Base-by-base conservation (phyloP, 2,329 filamentous ascomycete genomes). In the Ophiostoma ulmi region DNA sequence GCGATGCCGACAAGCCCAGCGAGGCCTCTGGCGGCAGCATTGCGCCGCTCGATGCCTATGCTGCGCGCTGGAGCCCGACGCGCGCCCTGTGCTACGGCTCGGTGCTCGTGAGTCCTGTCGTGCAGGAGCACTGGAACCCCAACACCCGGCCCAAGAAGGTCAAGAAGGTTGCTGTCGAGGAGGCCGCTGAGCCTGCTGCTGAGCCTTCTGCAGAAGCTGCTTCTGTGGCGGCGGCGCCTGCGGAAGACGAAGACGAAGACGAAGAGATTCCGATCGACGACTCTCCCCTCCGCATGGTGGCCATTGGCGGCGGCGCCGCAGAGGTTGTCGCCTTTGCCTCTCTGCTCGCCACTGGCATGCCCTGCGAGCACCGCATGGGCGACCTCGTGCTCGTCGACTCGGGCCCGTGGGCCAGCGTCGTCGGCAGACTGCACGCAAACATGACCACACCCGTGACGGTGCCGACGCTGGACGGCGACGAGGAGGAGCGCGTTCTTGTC, bases 61-160 rank as follows among this genome's bases (percentile, higher is more conserved):
- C 93, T 10, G 87, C 92, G 70, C 83, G 95, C 75, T 99, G 94
- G 94, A 97, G 93, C 79, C 92, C 94, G 1, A 91, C 91, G 69
- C 85, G 95, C 69, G 91, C 93, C 0, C 81, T 98, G 69, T 92
- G 90, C 73, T 98, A 98, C 80, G 83, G 88, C n/a, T 77, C 80
- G 2, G 80, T 89, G n/a, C 78, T 90, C 52, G 72, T 79, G 67
- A 76, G 76, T 8, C 71, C 72, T 1, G 67, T 73, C 13, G 70
- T 73, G 36, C 71, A 70, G 36, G 31, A 68, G 66, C 69, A 61
- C 64, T 73, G 73, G 73, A 65, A 20, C 31, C 5, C 31, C 35
- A n/a, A 22, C 63, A 1, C 22, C 31, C 2, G 1, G 3, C 6
- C 63, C 5, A 52, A 52, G 14, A 38, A 44, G 35, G 72, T 69